Evolutionary conservation across 148 eudicot species (phyloP), one percentile per base, ranked within the genome.

Genomic region (Vaccinium vitisidaea): DNA sequence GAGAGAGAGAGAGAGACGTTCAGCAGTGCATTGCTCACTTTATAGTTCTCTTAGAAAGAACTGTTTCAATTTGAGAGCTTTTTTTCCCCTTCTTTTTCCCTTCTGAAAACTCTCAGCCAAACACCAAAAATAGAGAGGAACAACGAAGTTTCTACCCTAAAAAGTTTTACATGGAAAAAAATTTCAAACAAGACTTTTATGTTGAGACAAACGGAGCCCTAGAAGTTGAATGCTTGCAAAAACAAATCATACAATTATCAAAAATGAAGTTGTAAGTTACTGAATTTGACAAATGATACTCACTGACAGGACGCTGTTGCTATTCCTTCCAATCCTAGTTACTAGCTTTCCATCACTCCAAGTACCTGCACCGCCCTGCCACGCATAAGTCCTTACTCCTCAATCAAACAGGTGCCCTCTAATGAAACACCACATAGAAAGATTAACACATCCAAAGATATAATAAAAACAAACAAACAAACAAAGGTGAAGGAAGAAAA

Each of bases 321-420:
- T 94, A 85, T 95, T 97, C 91, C 93, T 92, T 83, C 99, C 99
- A 86, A 95, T 97, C 90, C 99, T 93, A 77, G 99, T 97, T 61
- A 97, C 99, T 48, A 97, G 93, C 87, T 97, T 97, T 43, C 99
- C 99, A 77, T 97, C 99, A 88, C 99, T 97, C 99, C 99, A 97
- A 81, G 99, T 97, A 94, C 99, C 99, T 97, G 99, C 99, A 97
- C 99, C 99, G 93, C 99, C 99, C 99, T 97, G 99, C 94, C 92
- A 95, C 85, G 83, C 92, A 89, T 97, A 95, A 97, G 98, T 95
- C 92, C 90, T 89, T 85, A 86, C 77, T 85, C 82, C 87, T 83
- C 79, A 88, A 92, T 63, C 19, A 48, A 81, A 80, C 11, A 30
- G 15, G 19, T 16, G 23, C 18, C 21, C 69, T 19, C 49, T 79